Percentiles rank a stretch among this genome's conserved stretches.
Conservation (phyloP, 495 filamentous ascomycete genomes). For the Penicillium manginii region DNA sequence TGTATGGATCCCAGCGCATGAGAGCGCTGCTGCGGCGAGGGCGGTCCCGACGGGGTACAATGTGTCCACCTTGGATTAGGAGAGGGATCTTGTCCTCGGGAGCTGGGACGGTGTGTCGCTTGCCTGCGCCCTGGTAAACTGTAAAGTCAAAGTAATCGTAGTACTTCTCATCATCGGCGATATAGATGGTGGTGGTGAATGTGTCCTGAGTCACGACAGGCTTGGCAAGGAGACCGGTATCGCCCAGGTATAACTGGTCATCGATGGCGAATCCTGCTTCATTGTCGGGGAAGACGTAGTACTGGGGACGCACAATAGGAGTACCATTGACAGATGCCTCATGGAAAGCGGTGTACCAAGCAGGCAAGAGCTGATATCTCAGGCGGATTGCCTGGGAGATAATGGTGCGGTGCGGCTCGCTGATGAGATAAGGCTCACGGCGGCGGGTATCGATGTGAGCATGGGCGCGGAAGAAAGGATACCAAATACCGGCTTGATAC, state of each 20-base stretch:
- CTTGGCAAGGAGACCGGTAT: constrained; percentile 84
- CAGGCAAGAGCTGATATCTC: constrained; percentile 85
- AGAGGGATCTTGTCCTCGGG: constrained; percentile 85
- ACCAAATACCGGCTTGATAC: constrained; percentile 97
- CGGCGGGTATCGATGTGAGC: constrained; percentile 95
- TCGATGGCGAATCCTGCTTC: constrained; percentile 85
- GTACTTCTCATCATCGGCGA: constrained; percentile 85
- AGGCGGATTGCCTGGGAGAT: constrained; percentile 86
- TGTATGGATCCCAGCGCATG: constrained; percentile 95
- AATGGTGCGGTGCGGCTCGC: constrained; percentile 82
- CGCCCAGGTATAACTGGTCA: constrained; percentile 89
- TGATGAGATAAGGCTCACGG: constrained; percentile 87
- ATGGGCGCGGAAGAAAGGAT: constrained; percentile 98
- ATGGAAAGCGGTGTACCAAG: constrained; percentile 97
- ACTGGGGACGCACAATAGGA: constrained; percentile 89
- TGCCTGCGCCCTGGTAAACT: constrained; percentile 68
- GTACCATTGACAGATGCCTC: constrained; percentile 79
- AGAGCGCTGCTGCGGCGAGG: constrained; percentile 82
- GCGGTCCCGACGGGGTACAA: constrained; percentile 86
- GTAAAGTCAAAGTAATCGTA: constrained; percentile 93
- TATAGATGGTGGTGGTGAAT: constrained; percentile 75
- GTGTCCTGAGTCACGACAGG: constrained; percentile 79
- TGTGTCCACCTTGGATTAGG: constrained; percentile 88
- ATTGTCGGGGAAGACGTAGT: constrained; percentile 86
- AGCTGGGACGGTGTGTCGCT: constrained; percentile 67